These are phyloP conservation scores for Triticum monococcum DNA, from an alignment of 176 grass and related monocot species.

Conservation along the genomic window DNA sequence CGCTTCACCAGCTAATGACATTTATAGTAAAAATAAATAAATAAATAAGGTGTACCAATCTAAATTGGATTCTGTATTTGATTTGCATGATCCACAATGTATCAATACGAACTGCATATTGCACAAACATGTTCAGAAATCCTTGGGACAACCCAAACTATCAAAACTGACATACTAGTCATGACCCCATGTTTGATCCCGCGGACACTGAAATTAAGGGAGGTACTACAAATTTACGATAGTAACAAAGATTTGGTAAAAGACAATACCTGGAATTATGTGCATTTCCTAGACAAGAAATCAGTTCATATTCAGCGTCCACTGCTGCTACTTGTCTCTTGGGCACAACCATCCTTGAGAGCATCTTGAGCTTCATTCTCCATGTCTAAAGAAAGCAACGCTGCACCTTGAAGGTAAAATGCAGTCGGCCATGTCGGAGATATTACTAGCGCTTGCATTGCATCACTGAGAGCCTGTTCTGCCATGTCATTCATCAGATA, in stretches of 20 bases:
- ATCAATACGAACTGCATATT: background rate
- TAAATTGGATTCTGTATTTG: background rate
- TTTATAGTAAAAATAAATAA: background rate
- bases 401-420: conserved; percentile 92
- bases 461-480: conserved; percentile 80
- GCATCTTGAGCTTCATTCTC: conserved; percentile 90
- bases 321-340: conserved; percentile 55
- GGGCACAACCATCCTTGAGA: conserved; percentile 74
- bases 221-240: background rate
- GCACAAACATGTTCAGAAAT: background rate
- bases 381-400: conserved; percentile 67
- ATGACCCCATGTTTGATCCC: background rate
- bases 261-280: conserved; percentile 43
- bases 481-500: conserved; percentile 86
- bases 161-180: conserved; percentile 3
- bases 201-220: background rate
- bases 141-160: background rate
- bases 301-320: conserved; percentile 42
- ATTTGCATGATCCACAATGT: background rate
- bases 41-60: background rate
- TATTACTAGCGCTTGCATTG: conserved; percentile 87
- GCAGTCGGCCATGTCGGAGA: conserved; percentile 86
- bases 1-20: conserved; percentile 11
- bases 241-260: background rate
- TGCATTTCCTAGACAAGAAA: conserved; percentile 37